Conservation (phyloP, 441 rosid genomes). For the Populus trichocarpa region DNA sequence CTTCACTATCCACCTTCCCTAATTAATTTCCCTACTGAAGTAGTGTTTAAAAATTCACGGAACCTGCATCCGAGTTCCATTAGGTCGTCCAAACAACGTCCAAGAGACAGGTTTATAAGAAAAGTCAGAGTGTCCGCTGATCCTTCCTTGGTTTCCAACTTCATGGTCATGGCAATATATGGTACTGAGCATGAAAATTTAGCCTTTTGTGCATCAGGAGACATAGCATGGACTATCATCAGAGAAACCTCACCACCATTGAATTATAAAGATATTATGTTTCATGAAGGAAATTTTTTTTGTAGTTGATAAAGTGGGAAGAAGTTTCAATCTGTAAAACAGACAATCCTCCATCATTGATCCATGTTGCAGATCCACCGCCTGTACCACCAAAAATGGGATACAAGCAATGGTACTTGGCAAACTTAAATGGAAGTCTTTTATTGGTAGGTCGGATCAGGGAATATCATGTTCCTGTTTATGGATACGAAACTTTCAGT, state of each 20-base stretch:
- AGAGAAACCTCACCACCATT: not conserved
- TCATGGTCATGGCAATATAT: constrained; percentile 10
- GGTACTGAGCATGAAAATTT: not conserved
- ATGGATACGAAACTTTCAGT: constrained; percentile 10
- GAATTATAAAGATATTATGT: constrained; percentile 5
- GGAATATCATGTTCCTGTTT: constrained; percentile 5
- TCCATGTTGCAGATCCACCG: constrained; percentile 2
- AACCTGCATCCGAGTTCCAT: constrained; percentile 1
- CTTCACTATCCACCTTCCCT: constrained; percentile 8
- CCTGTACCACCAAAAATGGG: not conserved
- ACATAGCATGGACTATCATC: not conserved
- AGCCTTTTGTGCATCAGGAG: constrained; percentile 8
- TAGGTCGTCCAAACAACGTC: not conserved
- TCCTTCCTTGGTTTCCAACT: constrained; percentile 4
- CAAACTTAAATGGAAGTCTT: not conserved
- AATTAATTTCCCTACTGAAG: constrained; percentile 15
- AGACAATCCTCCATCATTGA: not conserved
- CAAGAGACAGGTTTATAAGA: constrained; percentile 4
- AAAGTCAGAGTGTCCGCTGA: constrained; percentile 12
- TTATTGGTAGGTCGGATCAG: constrained; percentile 2
- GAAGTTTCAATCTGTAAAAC: constrained; percentile 2
- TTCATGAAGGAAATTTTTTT: constrained; percentile 4
- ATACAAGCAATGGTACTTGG: constrained; percentile 13
- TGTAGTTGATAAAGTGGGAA: constrained; percentile 12
- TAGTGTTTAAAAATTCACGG: constrained; percentile 10